phyloP scores from a whole-genome alignment of 2,329 filamentous ascomycete genomes.

The Cercospora sp. region DNA sequence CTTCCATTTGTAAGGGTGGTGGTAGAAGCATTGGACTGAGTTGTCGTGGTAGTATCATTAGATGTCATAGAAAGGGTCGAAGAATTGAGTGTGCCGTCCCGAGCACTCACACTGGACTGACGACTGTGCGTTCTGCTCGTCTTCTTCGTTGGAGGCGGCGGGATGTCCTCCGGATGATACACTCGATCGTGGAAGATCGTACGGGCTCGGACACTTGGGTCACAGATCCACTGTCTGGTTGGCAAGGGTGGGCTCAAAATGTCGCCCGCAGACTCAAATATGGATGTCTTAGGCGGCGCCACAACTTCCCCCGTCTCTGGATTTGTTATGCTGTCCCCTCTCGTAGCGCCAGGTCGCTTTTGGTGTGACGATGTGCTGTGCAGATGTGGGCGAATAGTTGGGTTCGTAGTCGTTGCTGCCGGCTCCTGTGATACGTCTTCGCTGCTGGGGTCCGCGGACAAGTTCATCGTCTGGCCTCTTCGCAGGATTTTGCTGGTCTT shows the following conservation, averaged over 20 bases:
- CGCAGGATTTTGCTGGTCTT: conserved; percentile 41
- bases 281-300: conserved; percentile 83
- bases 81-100: background rate
- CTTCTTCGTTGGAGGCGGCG: conserved; percentile 64
- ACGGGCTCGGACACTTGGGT: conserved; percentile 76
- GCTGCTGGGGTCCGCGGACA: conserved; percentile 39
- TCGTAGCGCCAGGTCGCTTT: conserved; percentile 49
- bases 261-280: conserved; percentile 94
- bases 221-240: conserved; percentile 75
- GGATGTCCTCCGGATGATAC: conserved; percentile 92
- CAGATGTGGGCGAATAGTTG: conserved; percentile 37
- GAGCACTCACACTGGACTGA: background rate
- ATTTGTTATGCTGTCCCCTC: conserved; percentile 55
- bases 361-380: conserved; percentile 19
- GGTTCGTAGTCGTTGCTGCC: conserved; percentile 33
- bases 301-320: conserved; percentile 36
- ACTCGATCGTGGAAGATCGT: conserved; percentile 97
- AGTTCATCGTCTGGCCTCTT: conserved; percentile 71
- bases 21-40: conserved; percentile 11
- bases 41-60: conserved; percentile 17
- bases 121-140: conserved; percentile 2
- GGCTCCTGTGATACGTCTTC: conserved; percentile 27
- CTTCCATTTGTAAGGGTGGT: conserved; percentile 16
- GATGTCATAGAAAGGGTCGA: conserved; percentile 18
- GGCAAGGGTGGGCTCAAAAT: conserved; percentile 88